Percentiles rank a stretch among this genome's conserved stretches.
These are phyloP conservation scores for Entrophospora sp. DNA, from an alignment of 192 early-diverging fungal genomes.

Conservation along the genomic window DNA sequence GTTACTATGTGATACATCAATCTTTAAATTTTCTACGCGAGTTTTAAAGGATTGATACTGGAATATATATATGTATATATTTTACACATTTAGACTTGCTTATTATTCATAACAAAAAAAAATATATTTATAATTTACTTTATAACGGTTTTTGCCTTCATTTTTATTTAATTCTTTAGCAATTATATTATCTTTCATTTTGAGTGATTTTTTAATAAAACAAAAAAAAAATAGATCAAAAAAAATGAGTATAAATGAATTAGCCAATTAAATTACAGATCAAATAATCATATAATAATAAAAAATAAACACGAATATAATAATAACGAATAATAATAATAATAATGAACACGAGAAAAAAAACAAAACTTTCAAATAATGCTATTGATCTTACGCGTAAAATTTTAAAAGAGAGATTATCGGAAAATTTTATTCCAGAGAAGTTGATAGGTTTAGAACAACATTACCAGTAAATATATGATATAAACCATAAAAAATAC, in stretches of 20 bases:
- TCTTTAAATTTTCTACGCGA: slow-evolving; percentile 71
- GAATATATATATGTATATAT: background rate
- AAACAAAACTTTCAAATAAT: no score
- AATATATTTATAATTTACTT: slow-evolving; percentile 34
- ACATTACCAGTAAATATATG: slow-evolving; percentile 32
- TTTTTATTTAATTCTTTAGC: slow-evolving; percentile 54
- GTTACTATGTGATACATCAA: slow-evolving; percentile 56
- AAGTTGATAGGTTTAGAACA: slow-evolving; percentile 36
- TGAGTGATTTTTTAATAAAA: no score
- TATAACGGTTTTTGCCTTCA: slow-evolving; percentile 58
- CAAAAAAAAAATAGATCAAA: no score
- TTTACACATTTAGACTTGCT: background rate
- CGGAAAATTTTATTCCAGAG: slow-evolving; percentile 29
- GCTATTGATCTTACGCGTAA: no score
- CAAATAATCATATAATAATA: no score
- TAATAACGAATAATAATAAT: no score
- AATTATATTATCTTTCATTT: slow-evolving; percentile 32
- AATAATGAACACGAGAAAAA: no score
- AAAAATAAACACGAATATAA: no score
- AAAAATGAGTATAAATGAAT: no score
- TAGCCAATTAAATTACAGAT: no score
- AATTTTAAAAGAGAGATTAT: slow-evolving; percentile 27
- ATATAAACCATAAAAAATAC: background rate
- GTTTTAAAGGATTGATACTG: slow-evolving; percentile 72
- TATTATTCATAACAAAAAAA: background rate